Evolutionary conservation across 768 basidiomycete genomes (phyloP), one percentile per base, ranked within the genome.

Genomic region (Mycena chlorophos): DNA sequence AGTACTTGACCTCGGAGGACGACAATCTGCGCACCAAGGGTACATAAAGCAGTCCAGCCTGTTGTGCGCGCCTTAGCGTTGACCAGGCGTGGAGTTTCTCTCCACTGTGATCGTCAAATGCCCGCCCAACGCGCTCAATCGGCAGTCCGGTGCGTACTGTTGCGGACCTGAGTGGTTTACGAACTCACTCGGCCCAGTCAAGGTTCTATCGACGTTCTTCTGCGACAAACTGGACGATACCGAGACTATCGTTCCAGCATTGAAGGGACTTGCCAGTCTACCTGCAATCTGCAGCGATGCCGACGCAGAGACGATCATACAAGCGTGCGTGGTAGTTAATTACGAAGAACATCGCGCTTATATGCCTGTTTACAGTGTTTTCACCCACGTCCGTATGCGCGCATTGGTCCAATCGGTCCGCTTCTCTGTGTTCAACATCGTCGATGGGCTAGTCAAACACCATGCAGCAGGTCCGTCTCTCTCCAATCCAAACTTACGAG

Each of bases 1-100:
- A 91, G 62, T 94, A 89, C 65, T 75, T 99, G 14, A 95, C 91
- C 0, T 86, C 91, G 2, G 91, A 94, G 54, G 89, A 96, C 52
- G 90, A 88, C 63, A 75, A 78, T 3, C 70, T 88, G 12, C 80
- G 96, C 26, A 81, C 83, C 8, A 92, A 92, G 77, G 96, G 96
- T 92, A 66, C 49, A 56, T 43, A 60, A n/a, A 13, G 64, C 37
- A 40, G 47, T 46, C 20, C 2, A 22, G 38, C 23, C 22, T 46
- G 25, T 48, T 8, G 49, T 37, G 26, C 50, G 58, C 17, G 23
- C 40, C 49, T 57, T 56, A 58, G 56, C 38, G 53, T 52, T 51
- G 51, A 46, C 42, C 57, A 99, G 97, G 95, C 29, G 85, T 98
- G 19, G 87, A 86, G 42, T 78, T 98, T 54, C 78, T 99, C 26